Base-by-base conservation (phyloP, 371 early-diverging fungal species). In the Mucor velutinosus region DNA sequence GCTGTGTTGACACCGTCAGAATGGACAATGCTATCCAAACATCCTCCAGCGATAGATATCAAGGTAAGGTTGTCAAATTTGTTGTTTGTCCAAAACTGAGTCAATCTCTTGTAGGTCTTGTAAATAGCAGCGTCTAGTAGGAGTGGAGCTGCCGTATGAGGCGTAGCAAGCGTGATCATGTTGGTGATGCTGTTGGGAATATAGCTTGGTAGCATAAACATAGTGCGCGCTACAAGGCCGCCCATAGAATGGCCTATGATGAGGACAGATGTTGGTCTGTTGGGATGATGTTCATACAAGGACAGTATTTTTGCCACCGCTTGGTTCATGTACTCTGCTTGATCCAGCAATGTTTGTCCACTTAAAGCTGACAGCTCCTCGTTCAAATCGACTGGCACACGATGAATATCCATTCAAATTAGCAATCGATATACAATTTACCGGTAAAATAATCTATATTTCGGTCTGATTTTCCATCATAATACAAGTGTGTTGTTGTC, bases 221-320 rank as follows among this genome's bases (percentile, higher is more conserved):
- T 79, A 0, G 92, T 82, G 19, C 97, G 79, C 1, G 96, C 95
- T 3, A 97, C 96, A 29, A 97, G 81, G 7, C 98, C 98, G 27
- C 98, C 98, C 98, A 98, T 97, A 7, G 96, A 96, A 71, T 97
- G 98, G 4, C 93, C 97, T 29, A 98, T 78, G 21, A 98, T 74
- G 15, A 94, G 69, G 14, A 97, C 95, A 3, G 94, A 89, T 2
- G 73, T 74, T 2, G 86, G 82, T 6, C 65, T 61, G 0, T 25
- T 33, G 6, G 19, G 15, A 14, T 41, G 41, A n/a, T 33, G 39
- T 3, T 35, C 12, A 41, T 92, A 92, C 12, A 87, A 70, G 1
- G 85, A 80, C 10, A 92, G 71, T 27, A 97, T 93, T 67, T 86
- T 85, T 33, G 74, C 58, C 57, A 97, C 92, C 4, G 87, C 95